Conservation (phyloP, 176 grass and related monocot genomes). For the Ensete glaucum region DNA sequence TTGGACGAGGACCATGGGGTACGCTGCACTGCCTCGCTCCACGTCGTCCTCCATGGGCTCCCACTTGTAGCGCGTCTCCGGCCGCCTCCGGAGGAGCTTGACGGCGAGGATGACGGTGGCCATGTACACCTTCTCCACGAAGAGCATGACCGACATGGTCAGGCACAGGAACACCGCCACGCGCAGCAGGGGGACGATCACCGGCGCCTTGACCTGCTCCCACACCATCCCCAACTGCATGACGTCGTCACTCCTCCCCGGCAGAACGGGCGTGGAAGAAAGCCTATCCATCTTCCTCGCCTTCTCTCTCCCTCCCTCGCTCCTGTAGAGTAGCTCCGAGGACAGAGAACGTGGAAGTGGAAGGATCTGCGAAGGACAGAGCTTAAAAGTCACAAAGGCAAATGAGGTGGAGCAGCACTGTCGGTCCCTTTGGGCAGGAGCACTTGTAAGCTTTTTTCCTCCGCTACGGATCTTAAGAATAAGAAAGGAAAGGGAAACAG, state of each 20-base stretch:
- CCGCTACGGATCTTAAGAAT: neutral
- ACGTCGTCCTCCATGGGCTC: slow-evolving; percentile 4
- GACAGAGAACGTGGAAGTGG: neutral
- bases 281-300: too few relatives aligned
- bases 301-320: too few relatives aligned
- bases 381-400: neutral
- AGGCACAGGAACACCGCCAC: slow-evolving; percentile 4
- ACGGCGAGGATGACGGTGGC: slow-evolving; percentile 5
- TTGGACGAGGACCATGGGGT: slow-evolving; percentile 12
- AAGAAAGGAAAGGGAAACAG: neutral
- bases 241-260: neutral
- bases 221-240: slow-evolving; percentile 8
- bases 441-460: too few relatives aligned
- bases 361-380: neutral
- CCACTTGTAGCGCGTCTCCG: slow-evolving; percentile 4
- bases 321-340: too few relatives aligned
- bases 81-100: neutral
- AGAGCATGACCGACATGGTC: slow-evolving; percentile 9
- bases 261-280: too few relatives aligned
- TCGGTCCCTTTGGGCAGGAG: too few relatives aligned
- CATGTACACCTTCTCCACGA: slow-evolving; percentile 16
- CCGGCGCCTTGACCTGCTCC: slow-evolving; percentile 20
- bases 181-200: slow-evolving; percentile 14
- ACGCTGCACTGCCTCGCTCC: slow-evolving; percentile 6
- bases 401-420: too few relatives aligned